Evolutionary conservation across 257 asterid genomes (phyloP).

Genomic region (Solanum chaucha): DNA sequence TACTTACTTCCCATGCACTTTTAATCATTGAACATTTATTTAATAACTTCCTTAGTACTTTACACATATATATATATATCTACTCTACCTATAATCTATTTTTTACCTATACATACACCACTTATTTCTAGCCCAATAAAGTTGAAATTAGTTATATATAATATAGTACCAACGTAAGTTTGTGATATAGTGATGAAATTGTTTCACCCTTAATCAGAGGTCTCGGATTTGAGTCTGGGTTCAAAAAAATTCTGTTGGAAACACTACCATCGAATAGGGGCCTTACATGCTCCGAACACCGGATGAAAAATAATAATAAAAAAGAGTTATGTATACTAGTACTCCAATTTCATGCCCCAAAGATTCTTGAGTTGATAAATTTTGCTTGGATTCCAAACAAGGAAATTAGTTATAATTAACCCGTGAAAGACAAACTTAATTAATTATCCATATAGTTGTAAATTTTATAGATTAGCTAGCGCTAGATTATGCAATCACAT

Average conservation of each 20-base stretch:
- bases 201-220: too few species aligned
- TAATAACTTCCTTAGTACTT: not conserved
- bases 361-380: not conserved
- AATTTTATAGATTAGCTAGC: not conserved
- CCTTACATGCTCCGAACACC: too few species aligned
- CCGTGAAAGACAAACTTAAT: not conserved
- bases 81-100: not conserved
- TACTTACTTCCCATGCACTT: not conserved
- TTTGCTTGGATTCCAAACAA: not conserved
- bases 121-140: not conserved
- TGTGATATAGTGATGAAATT: too few species aligned
- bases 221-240: rapidly evolving
- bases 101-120: not conserved
- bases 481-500: not conserved
- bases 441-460: not conserved
- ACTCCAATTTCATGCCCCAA: not conserved
- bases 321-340: not conserved
- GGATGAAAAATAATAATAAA: too few species aligned
- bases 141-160: not conserved
- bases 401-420: not conserved
- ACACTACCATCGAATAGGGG: too few species aligned
- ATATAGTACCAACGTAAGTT: too few species aligned
- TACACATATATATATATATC: not conserved
- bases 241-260: too few species aligned
- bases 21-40: not conserved